Evolutionary conservation across 2,329 filamentous ascomycete genomes (phyloP).

Genomic region (Neonectria punicea): DNA sequence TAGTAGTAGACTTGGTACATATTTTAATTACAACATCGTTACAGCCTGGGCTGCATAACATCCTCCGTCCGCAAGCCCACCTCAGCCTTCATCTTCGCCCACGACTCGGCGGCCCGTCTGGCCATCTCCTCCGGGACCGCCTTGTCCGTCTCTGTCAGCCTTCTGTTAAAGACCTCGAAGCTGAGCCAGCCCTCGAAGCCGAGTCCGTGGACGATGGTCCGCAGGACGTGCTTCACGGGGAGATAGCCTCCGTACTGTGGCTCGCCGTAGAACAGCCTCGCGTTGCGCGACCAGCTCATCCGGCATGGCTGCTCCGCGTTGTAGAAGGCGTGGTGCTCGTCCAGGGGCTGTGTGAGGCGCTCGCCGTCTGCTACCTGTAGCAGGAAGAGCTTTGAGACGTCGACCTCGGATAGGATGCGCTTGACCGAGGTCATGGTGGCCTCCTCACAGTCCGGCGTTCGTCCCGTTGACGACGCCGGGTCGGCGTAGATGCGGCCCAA

Average conservation of each 20-base stretch:
- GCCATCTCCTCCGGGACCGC: slow-evolving; percentile 69
- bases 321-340: slow-evolving; percentile 53
- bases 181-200: slow-evolving; percentile 77
- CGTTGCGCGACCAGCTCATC: slow-evolving; percentile 84
- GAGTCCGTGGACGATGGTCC: slow-evolving; percentile 70
- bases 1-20: background rate
- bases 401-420: slow-evolving; percentile 63
- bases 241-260: slow-evolving; percentile 72
- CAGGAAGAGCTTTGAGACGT: slow-evolving; percentile 76
- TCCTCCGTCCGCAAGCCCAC: slow-evolving; percentile 45
- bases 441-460: slow-evolving; percentile 63
- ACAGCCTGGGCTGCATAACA: slow-evolving; percentile 27
- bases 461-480: slow-evolving; percentile 64
- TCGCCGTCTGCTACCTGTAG: slow-evolving; percentile 83
- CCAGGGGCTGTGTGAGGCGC: slow-evolving; percentile 68
- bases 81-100: slow-evolving; percentile 56
- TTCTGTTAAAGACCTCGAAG: slow-evolving; percentile 72
- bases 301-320: slow-evolving; percentile 53
- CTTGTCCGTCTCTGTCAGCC: slow-evolving; percentile 62
- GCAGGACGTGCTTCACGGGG: slow-evolving; percentile 69
- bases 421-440: slow-evolving; percentile 65
- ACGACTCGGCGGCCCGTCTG: slow-evolving; percentile 64
- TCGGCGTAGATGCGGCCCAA: slow-evolving; percentile 77
- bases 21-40: slow-evolving; percentile 46
- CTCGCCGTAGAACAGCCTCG: slow-evolving; percentile 68